Evolutionary conservation across 2,329 filamentous ascomycete species (phyloP).

Genomic region (Trichoderma sp.): DNA sequence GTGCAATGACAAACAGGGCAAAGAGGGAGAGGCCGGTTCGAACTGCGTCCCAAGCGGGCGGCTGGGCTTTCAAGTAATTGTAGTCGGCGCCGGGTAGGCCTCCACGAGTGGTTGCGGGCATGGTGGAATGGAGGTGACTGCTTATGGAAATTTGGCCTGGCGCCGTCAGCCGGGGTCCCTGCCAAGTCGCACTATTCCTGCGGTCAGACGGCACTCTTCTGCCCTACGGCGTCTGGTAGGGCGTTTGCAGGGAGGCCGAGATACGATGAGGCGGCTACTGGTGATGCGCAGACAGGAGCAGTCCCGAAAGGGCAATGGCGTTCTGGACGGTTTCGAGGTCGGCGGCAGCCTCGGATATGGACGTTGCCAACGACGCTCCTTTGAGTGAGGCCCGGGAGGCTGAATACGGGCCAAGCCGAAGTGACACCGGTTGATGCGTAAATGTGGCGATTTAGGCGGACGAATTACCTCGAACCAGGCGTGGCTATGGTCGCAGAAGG

Average conservation of each 20-base stretch:
- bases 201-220: slow-evolving; percentile 40
- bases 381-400: background rate
- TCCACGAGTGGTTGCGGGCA: slow-evolving; percentile 40
- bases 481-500: background rate
- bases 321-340: background rate
- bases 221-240: slow-evolving; percentile 35
- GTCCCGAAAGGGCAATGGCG: slow-evolving; percentile 18
- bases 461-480: slow-evolving; percentile 3
- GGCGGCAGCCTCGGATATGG: slow-evolving; percentile 23
- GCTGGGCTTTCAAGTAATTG: slow-evolving; percentile 33
- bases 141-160: slow-evolving; percentile 37
- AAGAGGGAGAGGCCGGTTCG: slow-evolving; percentile 38
- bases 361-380: background rate
- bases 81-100: slow-evolving; percentile 35
- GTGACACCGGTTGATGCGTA: background rate
- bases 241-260: slow-evolving; percentile 29
- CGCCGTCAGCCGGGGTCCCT: slow-evolving; percentile 37
- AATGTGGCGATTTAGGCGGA: slow-evolving; percentile 4
- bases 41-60: slow-evolving; percentile 35
- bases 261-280: slow-evolving; percentile 20
- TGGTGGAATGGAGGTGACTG: slow-evolving; percentile 32
- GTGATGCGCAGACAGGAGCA: slow-evolving; percentile 18
- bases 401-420: slow-evolving; percentile 14
- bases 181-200: slow-evolving; percentile 39
- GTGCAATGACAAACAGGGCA: slow-evolving; percentile 40